Conservation (phyloP, 495 filamentous ascomycete species). For the Hyaloscypha bicolor region DNA sequence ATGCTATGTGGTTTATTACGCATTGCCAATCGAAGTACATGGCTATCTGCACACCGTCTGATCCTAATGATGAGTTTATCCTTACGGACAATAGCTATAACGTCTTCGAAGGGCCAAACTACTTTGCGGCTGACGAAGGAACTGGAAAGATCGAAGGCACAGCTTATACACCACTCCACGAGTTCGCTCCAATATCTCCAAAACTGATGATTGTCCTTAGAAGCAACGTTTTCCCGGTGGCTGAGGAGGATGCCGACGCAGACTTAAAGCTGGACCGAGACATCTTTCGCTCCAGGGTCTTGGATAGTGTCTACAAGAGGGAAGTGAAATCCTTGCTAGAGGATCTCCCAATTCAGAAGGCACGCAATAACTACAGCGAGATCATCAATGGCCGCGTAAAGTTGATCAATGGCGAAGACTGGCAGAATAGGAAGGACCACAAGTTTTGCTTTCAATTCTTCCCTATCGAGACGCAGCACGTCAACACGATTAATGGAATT, state of each 20-base stretch:
- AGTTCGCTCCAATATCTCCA: too few relatives aligned
- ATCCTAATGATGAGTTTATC: too few relatives aligned
- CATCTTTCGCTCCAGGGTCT: not conserved
- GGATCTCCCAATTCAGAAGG: slow-evolving; percentile 43
- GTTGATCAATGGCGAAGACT: slow-evolving; percentile 18
- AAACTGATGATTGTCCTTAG: too few relatives aligned
- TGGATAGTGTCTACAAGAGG: not conserved
- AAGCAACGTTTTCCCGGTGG: too few relatives aligned
- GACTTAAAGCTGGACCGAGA: not conserved
- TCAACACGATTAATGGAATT: slow-evolving; percentile 45
- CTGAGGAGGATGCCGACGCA: not conserved
- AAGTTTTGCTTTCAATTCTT: slow-evolving; percentile 46
- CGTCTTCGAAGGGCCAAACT: too few relatives aligned
- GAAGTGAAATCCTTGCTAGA: slow-evolving; percentile 32
- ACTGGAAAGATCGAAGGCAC: too few relatives aligned
- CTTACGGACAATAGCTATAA: too few relatives aligned
- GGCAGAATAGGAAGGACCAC: slow-evolving; percentile 22
- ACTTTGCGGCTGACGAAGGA: too few relatives aligned
- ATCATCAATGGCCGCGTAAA: slow-evolving; percentile 33
- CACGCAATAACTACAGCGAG: slow-evolving; percentile 40
- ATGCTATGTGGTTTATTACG: too few relatives aligned
- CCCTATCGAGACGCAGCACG: slow-evolving; percentile 36
- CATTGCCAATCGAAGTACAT: too few relatives aligned
- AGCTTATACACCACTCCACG: too few relatives aligned
- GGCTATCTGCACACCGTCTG: too few relatives aligned